Percentiles rank a stretch among this genome's conserved stretches.
phyloP scores from a whole-genome alignment of 2,329 filamentous ascomycete genomes.

The Cadophora sp. region DNA sequence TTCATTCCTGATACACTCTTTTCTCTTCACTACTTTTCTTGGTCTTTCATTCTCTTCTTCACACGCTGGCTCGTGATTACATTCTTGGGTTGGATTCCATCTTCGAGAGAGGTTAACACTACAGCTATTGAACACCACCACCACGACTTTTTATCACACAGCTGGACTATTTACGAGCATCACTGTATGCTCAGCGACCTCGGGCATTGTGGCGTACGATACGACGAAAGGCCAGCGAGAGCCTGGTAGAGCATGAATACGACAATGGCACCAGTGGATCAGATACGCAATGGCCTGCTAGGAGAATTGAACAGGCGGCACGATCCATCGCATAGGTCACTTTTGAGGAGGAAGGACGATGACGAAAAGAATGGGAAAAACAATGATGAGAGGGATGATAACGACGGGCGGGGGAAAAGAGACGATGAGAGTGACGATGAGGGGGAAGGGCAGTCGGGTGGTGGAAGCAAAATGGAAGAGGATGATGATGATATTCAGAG shows the following conservation, averaged over 20 bases:
- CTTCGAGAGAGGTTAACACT: conserved; percentile 27
- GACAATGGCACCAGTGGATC: conserved; percentile 44
- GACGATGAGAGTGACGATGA: conserved; percentile 18
- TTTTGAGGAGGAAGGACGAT: conserved; percentile 1
- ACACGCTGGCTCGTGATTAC: conserved; percentile 45
- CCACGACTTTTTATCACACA: conserved; percentile 1
- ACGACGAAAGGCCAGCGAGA: conserved; percentile 30
- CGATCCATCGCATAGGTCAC: conserved; percentile 24
- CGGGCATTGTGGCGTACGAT: conserved; percentile 37
- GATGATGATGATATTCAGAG: not conserved
- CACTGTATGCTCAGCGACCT: conserved; percentile 35
- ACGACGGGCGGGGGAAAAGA: conserved; percentile 12
- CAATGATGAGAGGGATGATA: conserved; percentile 19
- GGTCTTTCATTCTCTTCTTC: conserved; percentile 35
- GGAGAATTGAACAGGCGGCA: conserved; percentile 28
- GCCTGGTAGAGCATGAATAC: conserved; percentile 42
- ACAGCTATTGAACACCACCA: conserved; percentile 1
- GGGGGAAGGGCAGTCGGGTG: not conserved
- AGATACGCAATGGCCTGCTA: conserved; percentile 29
- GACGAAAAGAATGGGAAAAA: not conserved
- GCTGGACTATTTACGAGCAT: conserved; percentile 28
- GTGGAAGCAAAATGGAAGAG: not conserved
- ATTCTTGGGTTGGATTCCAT: conserved; percentile 36
- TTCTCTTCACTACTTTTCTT: conserved; percentile 31
- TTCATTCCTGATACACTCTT: conserved; percentile 35